Evolutionary conservation across 2,329 filamentous ascomycete genomes (phyloP).

Genomic region (Chaetomiaceae sp.): DNA sequence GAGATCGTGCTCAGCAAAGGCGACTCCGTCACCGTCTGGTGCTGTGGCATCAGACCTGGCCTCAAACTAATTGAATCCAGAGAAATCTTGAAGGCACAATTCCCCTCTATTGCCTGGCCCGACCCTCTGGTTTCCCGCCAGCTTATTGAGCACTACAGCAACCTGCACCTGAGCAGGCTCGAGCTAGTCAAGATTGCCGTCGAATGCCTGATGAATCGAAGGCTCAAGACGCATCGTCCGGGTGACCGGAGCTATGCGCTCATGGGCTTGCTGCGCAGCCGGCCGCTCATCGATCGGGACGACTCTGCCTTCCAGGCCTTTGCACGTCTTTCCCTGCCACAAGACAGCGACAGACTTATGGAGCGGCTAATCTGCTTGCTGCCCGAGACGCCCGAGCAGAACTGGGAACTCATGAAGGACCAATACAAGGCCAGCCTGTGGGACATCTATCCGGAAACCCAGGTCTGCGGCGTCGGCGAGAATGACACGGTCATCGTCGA

Average conservation of each 20-base stretch:
- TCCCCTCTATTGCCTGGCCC: slow-evolving; percentile 28
- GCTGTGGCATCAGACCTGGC: slow-evolving; percentile 11
- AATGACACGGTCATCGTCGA: slow-evolving; percentile 32
- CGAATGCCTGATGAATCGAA: slow-evolving; percentile 28
- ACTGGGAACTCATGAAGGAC: slow-evolving; percentile 26
- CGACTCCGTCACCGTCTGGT: slow-evolving; percentile 23
- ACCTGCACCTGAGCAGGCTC: slow-evolving; percentile 28
- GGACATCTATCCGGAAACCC: slow-evolving; percentile 31
- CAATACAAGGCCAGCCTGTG: slow-evolving; percentile 29
- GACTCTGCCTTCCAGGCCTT: slow-evolving; percentile 34
- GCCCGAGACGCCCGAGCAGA: slow-evolving; percentile 21
- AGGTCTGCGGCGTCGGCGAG: slow-evolving; percentile 31
- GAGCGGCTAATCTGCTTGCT: slow-evolving; percentile 31
- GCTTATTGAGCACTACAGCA: slow-evolving; percentile 32
- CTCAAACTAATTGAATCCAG: slow-evolving; percentile 17
- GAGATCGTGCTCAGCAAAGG: slow-evolving; percentile 26
- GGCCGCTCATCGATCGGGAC: slow-evolving; percentile 29
- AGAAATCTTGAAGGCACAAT: slow-evolving; percentile 29
- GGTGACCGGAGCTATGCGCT: slow-evolving; percentile 33
- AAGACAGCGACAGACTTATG: slow-evolving; percentile 31
- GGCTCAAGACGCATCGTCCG: slow-evolving; percentile 21
- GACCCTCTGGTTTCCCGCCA: slow-evolving; percentile 27
- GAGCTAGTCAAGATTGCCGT: slow-evolving; percentile 30
- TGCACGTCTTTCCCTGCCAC: slow-evolving; percentile 30
- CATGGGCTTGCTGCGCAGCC: slow-evolving; percentile 32